These are phyloP conservation scores for Sicyos edulis DNA, from an alignment of 306 rosid species.

Conservation along the genomic window DNA sequence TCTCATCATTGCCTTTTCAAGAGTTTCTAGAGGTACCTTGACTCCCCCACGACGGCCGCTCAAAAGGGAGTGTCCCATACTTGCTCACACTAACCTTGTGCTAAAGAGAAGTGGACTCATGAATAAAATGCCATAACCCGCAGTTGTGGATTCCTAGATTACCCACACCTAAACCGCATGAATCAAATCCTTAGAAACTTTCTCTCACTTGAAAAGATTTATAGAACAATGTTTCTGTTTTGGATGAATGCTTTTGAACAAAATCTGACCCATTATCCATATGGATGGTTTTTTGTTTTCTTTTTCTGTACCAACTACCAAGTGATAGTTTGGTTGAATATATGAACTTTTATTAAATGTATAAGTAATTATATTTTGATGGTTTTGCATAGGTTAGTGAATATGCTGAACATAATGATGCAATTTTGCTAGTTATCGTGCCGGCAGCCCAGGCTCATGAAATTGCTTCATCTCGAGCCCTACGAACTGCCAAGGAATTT, in stretches of 20 bases:
- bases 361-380: slow-evolving; percentile 17
- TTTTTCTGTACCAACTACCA: neutral
- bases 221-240: slow-evolving; percentile 5
- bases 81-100: too few relatives aligned
- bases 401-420: slow-evolving; percentile 86
- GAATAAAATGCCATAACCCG: too few relatives aligned
- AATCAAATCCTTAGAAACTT: too few relatives aligned
- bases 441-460: slow-evolving; percentile 95
- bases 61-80: too few relatives aligned
- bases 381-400: slow-evolving; percentile 68
- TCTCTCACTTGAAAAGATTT: neutral
- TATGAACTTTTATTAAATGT: neutral
- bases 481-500: slow-evolving; percentile 72
- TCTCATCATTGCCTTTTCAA: too few relatives aligned
- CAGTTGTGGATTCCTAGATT: too few relatives aligned
- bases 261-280: slow-evolving; percentile 11
- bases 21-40: too few relatives aligned
- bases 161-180: too few relatives aligned
- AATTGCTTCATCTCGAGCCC: slow-evolving; percentile 79
- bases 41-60: too few relatives aligned
- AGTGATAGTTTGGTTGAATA: neutral
- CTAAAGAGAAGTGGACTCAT: too few relatives aligned
- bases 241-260: slow-evolving; percentile 3
- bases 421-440: slow-evolving; percentile 71
- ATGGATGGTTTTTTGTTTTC: slow-evolving; percentile 1